Percentiles rank a stretch among this genome's conserved stretches.
phyloP scores from a whole-genome alignment of 352 stramenopile genomes.

The Phytophthora hybrid region DNA sequence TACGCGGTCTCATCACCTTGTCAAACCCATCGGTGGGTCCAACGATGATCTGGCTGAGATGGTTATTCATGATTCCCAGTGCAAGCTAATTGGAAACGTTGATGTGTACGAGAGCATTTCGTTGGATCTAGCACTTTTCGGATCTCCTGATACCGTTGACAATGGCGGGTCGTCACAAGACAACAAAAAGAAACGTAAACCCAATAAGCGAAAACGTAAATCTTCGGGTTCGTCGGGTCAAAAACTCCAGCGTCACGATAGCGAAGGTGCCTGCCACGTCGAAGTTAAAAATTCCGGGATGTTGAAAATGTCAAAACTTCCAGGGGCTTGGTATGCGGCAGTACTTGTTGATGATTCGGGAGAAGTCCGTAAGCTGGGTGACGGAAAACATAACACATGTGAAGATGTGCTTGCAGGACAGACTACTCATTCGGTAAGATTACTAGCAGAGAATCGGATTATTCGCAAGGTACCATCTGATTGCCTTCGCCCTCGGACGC shows the following conservation, averaged over 20 bases:
- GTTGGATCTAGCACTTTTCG: constrained; percentile 64
- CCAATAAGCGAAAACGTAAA: constrained; percentile 68
- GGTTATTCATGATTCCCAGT: constrained; percentile 84
- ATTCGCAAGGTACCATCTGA: constrained; percentile 58
- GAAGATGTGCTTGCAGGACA: constrained; percentile 34
- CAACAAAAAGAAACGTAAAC: constrained; percentile 70
- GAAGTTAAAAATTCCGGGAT: constrained; percentile 59
- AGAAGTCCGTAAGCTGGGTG: constrained; percentile 19
- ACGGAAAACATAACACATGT: constrained; percentile 19
- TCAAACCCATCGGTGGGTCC: constrained; percentile 55
- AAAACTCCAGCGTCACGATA: constrained; percentile 31
- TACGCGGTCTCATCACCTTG: constrained; percentile 60
- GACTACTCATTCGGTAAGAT: constrained; percentile 46
- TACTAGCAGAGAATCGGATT: constrained; percentile 48
- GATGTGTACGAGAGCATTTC: constrained; percentile 58
- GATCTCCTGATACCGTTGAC: constrained; percentile 27
- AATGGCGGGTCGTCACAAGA: constrained; percentile 15
- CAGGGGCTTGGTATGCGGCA: constrained; percentile 69
- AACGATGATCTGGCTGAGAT: constrained; percentile 64
- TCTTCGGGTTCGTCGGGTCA: constrained; percentile 29
- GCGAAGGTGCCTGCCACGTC: constrained; percentile 41
- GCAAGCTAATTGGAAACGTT: constrained; percentile 59
- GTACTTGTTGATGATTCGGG: constrained; percentile 43
- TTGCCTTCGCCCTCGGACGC: constrained; percentile 46
- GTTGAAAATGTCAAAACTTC: constrained; percentile 49